Conservation (phyloP, 2,329 filamentous ascomycete genomes). For the Aspergillus fijiensis region DNA sequence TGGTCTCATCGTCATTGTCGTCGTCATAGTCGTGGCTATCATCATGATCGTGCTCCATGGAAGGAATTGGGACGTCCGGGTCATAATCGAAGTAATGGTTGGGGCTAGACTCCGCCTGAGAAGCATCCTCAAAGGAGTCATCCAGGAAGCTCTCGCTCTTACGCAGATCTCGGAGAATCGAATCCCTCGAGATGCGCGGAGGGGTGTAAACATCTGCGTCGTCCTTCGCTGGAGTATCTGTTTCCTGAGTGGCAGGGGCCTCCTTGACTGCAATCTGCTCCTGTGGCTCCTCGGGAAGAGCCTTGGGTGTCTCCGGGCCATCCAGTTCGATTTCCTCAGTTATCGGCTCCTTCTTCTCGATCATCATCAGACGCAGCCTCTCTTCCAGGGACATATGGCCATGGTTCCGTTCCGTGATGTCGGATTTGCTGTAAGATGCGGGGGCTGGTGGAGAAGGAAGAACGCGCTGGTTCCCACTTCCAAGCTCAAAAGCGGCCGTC, state of each 20-base stretch:
- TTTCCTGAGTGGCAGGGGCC: slow-evolving; percentile 29
- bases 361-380: slow-evolving; percentile 82
- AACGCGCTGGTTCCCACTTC: slow-evolving; percentile 64
- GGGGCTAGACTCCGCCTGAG: slow-evolving; percentile 58
- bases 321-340: slow-evolving; percentile 4
- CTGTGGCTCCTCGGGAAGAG: not conserved
- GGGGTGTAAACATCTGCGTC: slow-evolving; percentile 62
- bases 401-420: slow-evolving; percentile 73
- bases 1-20: slow-evolving; percentile 52
- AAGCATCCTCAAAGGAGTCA: slow-evolving; percentile 64
- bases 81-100: slow-evolving; percentile 66
- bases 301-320: not conserved
- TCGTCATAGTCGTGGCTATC: slow-evolving; percentile 55
- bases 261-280: slow-evolving; percentile 21
- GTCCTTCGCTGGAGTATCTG: slow-evolving; percentile 34
- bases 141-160: slow-evolving; percentile 61
- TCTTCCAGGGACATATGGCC: slow-evolving; percentile 82
- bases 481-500: slow-evolving; percentile 70
- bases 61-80: slow-evolving; percentile 86
- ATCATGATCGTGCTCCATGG: slow-evolving; percentile 67
- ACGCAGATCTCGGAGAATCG: slow-evolving; percentile 85
- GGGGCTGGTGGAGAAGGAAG: slow-evolving; percentile 71
- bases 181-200: slow-evolving; percentile 85
- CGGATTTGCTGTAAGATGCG: slow-evolving; percentile 68
- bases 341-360: slow-evolving; percentile 62